Conservation (phyloP, 2,329 filamentous ascomycete genomes). For the Aschersonia sp. region DNA sequence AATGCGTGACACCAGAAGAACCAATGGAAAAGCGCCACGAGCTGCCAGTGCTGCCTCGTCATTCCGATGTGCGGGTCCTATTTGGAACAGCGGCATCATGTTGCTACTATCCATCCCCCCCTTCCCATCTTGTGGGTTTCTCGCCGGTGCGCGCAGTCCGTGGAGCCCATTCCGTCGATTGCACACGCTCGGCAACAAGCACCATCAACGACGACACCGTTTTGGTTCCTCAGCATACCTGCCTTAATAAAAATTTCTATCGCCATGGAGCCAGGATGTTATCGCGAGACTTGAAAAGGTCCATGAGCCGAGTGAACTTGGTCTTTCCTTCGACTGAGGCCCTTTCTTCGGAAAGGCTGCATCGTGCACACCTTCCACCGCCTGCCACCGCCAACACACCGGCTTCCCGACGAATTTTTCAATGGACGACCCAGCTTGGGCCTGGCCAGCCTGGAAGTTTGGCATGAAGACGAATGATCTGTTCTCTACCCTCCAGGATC, state of each 20-base stretch:
- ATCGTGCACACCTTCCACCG: no score
- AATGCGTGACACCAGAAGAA: no score
- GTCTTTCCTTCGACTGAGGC: no score
- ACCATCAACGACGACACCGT: background rate
- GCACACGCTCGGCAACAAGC: no score
- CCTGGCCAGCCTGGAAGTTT: conserved; percentile 50
- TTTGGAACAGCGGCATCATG: background rate
- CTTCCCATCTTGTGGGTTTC: no score
- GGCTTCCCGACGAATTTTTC: conserved; percentile 1
- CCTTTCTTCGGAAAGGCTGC: no score
- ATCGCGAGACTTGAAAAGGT: conserved; percentile 4
- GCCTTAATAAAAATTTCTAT: no score
- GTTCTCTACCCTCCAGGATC: conserved; percentile 41
- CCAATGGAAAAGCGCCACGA: no score
- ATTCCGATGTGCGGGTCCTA: conserved; percentile 11
- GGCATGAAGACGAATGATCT: conserved; percentile 45
- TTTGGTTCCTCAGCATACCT: conserved; percentile 2
- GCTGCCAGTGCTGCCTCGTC: no score
- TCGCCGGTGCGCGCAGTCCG: no score
- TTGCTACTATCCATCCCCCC: background rate
- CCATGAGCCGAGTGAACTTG: conserved; percentile 3
- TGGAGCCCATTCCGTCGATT: no score
- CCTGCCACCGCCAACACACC: no score
- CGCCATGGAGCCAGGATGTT: conserved; percentile 8
- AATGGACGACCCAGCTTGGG: conserved; percentile 40